These are phyloP conservation scores for Xylaria castorea DNA, from an alignment of 495 filamentous ascomycete species.

Conservation along the genomic window DNA sequence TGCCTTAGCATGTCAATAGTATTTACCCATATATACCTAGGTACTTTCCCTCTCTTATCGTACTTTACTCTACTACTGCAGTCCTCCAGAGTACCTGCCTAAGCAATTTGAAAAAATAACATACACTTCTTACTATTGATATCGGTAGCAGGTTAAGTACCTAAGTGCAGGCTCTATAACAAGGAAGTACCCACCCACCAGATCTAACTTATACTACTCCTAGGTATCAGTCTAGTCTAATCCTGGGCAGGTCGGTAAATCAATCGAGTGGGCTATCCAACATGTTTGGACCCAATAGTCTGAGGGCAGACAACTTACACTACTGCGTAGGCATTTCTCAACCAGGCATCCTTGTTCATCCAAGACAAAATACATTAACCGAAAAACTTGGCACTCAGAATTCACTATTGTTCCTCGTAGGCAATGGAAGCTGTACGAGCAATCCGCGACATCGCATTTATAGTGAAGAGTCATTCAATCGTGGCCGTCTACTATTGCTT, in stretches of 20 bases:
- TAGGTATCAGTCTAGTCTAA: too few species aligned
- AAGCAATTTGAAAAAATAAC: background rate
- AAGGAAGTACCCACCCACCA: background rate
- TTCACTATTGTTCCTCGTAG: background rate
- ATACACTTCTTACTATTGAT: background rate
- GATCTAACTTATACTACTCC: too few species aligned
- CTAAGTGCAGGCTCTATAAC: background rate
- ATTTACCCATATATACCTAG: background rate
- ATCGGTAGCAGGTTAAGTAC: background rate
- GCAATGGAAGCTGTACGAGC: background rate
- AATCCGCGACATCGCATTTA: constrained; percentile 6
- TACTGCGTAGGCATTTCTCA: background rate
- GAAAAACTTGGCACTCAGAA: constrained; percentile 17
- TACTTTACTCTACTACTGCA: background rate
- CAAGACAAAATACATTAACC: constrained; percentile 10
- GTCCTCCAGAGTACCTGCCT: background rate
- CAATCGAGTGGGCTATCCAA: background rate
- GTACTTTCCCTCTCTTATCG: background rate
- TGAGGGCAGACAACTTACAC: constrained; percentile 8
- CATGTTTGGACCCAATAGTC: background rate
- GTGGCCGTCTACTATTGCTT: constrained; percentile 24
- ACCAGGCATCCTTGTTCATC: constrained; percentile 2
- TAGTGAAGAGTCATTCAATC: constrained; percentile 14
- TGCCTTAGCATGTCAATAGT: background rate
- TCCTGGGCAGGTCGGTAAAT: constrained; percentile 5